phyloP scores from a whole-genome alignment of 345 rosid species.

The Salix caprea region DNA sequence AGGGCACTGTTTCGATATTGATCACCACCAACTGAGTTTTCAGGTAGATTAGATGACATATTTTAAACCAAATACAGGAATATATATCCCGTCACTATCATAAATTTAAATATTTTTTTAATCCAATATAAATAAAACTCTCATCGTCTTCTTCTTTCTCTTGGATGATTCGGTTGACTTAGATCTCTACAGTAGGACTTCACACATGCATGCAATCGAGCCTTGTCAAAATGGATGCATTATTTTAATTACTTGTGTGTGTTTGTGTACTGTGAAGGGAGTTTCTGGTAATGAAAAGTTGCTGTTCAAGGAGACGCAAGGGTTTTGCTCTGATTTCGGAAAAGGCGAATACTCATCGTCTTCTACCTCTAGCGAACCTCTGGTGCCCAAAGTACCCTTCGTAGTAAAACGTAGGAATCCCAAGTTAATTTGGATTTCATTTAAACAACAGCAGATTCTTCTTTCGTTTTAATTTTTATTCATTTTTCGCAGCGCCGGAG shows the following conservation, averaged over 20 bases:
- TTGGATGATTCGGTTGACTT: not conserved
- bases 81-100: not conserved
- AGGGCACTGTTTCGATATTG: slow-evolving; percentile 45
- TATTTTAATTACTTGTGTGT: not conserved
- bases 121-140: too few species aligned
- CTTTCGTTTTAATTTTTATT: not conserved
- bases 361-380: slow-evolving; percentile 65
- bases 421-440: not conserved
- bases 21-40: slow-evolving; percentile 60
- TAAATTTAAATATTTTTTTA: not conserved
- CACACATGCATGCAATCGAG: not conserved
- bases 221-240: not conserved
- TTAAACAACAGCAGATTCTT: not conserved
- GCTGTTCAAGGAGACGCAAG: slow-evolving; percentile 46
- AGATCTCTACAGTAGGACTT: not conserved
- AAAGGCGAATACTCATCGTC: slow-evolving; percentile 68
- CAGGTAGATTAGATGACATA: slow-evolving; percentile 37
- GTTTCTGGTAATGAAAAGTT: not conserved
- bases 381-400: slow-evolving; percentile 75
- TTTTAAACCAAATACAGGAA: not conserved
- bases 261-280: not conserved
- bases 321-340: slow-evolving; percentile 53
- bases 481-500: slow-evolving; percentile 67
- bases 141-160: not conserved
- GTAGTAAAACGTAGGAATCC: slow-evolving; percentile 72